Base-by-base conservation (phyloP, 352 stramenopile genomes). In the Globisporangium radiosum region DNA sequence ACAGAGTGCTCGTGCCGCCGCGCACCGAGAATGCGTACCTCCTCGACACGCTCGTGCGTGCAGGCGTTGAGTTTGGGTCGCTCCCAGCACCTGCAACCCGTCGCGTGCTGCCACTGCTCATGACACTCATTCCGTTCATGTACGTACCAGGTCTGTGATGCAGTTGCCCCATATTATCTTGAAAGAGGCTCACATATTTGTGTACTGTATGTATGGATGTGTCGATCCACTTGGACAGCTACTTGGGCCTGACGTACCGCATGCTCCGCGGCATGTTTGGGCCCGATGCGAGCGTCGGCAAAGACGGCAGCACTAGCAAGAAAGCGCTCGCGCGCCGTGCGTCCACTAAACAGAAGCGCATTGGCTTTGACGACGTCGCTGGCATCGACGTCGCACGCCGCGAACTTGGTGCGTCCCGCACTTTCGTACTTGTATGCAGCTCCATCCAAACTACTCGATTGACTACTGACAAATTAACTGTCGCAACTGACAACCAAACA, bases 301-400 rank as follows among this genome's bases (percentile, higher is more conserved):
- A 92, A 54, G 81, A 92, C 57, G 82, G 76, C 17, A 76, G 64
- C 19, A 33, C 25, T 33, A 74, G 76, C 55, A 87, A 87, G 55
- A 69, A 71, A 47, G 64, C 68, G 0, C 68, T 73, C 6, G 52
- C 72, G 42, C 70, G 74, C 36, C 57, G 67, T 9, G 65, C 65
- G 6, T 68, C 68, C 7, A 62, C 7, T 1, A 8, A 59, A 0
- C 44, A 69, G 33, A 64, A 78, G 40, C 72, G 70, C 42, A 92
- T 94, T 56, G 76, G 72, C 37, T 98, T 98, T 69, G 78, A 96
- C 39, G 94, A 98, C 55, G 90, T 98, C 11, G 94, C 92, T 0
- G 95, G 94, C 37, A 98, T 97, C 56, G 92, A 98, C 66, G 75
- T 65, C n/a, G 92, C 93, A n/a, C 96, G 96, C 43, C 74, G 95